These are phyloP conservation scores for Penicillium lividum DNA, from an alignment of 495 filamentous ascomycete species.

Conservation along the genomic window DNA sequence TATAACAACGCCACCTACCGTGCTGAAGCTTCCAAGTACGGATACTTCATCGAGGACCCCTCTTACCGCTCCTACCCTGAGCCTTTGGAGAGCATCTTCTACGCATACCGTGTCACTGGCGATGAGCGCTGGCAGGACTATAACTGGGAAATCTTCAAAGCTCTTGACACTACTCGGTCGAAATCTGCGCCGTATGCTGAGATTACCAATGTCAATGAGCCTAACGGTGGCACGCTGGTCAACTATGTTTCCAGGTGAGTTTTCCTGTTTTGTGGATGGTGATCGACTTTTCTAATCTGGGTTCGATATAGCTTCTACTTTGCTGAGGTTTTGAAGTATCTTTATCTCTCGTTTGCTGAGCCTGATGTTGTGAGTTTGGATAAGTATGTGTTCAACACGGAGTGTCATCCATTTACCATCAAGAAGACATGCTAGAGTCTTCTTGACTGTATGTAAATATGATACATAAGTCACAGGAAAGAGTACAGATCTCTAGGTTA, in stretches of 20 bases:
- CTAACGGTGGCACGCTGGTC: constrained; percentile 54
- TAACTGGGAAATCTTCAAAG: constrained; percentile 47
- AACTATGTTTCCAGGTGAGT: constrained; percentile 33
- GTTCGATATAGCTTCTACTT: constrained; percentile 43
- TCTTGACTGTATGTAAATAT: not conserved
- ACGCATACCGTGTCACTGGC: constrained; percentile 48
- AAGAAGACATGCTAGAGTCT: constrained; percentile 11
- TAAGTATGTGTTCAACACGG: constrained; percentile 58
- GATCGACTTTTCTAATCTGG: not conserved
- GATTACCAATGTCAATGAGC: constrained; percentile 57
- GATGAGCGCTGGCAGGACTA: constrained; percentile 43
- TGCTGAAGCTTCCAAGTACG: constrained; percentile 37
- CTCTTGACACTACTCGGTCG: constrained; percentile 57
- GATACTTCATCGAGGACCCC: constrained; percentile 63
- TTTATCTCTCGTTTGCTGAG: constrained; percentile 53
- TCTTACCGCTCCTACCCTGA: constrained; percentile 40
- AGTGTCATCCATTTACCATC: constrained; percentile 23
- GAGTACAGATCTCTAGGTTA: no score
- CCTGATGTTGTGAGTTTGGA: constrained; percentile 52
- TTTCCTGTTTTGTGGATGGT: not conserved
- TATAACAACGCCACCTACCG: constrained; percentile 50
- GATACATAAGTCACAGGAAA: no score
- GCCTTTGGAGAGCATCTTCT: constrained; percentile 45
- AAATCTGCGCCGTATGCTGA: constrained; percentile 60
- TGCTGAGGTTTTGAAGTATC: constrained; percentile 55